Base-by-base conservation (phyloP, 2,329 filamentous ascomycete genomes). In the Aspergillus novoparasiticus region DNA sequence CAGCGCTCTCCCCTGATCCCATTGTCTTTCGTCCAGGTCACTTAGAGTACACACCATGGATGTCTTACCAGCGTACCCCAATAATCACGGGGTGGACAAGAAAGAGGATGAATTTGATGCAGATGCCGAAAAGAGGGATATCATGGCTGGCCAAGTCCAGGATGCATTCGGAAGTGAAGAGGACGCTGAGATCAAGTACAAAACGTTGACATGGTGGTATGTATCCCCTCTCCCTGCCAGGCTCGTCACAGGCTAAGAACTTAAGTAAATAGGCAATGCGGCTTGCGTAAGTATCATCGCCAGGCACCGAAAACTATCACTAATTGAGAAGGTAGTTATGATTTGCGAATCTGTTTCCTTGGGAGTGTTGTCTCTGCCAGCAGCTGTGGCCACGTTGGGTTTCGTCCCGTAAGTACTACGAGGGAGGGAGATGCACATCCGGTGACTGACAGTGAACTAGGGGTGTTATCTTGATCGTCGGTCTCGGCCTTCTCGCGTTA, bases 271-370 rank as follows among this genome's bases (percentile, higher is more conserved):
- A 41, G 39, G 39, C 39, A 41, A 41, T 41, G 39, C 9, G 39
- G 39, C 39, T n/a, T 41, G 39, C 39, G 39, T 41, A 19, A 41
- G 39, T 41, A 19, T n/a, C 16, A 23, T 46, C 12, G 10, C 23
- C 10, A 23, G 23, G 10, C 43, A 14, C n/a, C 9, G 10, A 23
- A 23, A 11, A 4, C 3, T 12, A 46, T 46, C 43, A 2, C 43
- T 46, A 23, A 46, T 46, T 45, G 9, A 4, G 23, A 46, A 46
- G 43, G 43, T 2, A 46, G 43, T 21, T 2, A 85, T 86, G 81
- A 80, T 86, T 32, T 84, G 84, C 2, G 85, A 86, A 69, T 85
- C 83, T 19, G 82, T 86, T 41, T 85, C 83, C 14, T 77, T 87
- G 1, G 85, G 85, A 12, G 83, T 86, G 19, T 78, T 87, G 11